Conservation (phyloP, 1,284 basidiomycete species). For the Ceratobasidium theobromae region DNA sequence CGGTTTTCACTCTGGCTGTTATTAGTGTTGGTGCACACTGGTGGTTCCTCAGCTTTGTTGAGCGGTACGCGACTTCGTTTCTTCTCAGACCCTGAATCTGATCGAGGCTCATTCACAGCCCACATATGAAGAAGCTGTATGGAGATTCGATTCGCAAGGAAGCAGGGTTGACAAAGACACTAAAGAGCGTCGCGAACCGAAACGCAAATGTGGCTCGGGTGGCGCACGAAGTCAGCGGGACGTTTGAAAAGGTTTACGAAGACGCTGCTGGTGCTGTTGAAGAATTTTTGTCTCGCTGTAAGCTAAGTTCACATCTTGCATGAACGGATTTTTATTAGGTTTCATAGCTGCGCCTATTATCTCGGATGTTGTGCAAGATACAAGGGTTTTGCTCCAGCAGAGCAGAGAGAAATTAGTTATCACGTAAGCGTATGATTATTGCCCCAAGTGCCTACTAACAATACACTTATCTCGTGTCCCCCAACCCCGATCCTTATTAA, state of each 20-base stretch:
- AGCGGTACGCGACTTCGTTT: slow-evolving; percentile 63
- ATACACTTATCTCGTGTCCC: too few relatives aligned
- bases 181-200: slow-evolving; percentile 85
- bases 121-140: slow-evolving; percentile 96
- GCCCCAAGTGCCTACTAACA: slow-evolving; percentile 18
- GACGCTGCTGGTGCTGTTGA: slow-evolving; percentile 89
- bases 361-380: slow-evolving; percentile 86
- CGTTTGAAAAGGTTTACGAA: slow-evolving; percentile 91
- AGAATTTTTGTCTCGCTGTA: slow-evolving; percentile 88
- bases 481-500: not conserved
- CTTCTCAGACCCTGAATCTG: slow-evolving; percentile 10
- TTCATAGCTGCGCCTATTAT: slow-evolving; percentile 58
- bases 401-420: slow-evolving; percentile 87
- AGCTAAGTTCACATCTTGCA: slow-evolving; percentile 40
- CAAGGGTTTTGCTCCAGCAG: slow-evolving; percentile 87
- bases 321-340: not conserved
- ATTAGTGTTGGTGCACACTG: slow-evolving; percentile 81
- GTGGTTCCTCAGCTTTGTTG: slow-evolving; percentile 89
- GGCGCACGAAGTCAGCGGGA: slow-evolving; percentile 87
- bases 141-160: slow-evolving; percentile 91
- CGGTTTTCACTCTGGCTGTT: slow-evolving; percentile 83
- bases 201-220: slow-evolving; percentile 76
- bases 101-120: slow-evolving; percentile 61
- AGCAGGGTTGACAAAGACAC: slow-evolving; percentile 94
- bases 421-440: slow-evolving; percentile 66